These are phyloP conservation scores for Cutaneotrichosporon spelunceum DNA, from an alignment of 1,284 basidiomycete genomes.

Conservation along the genomic window DNA sequence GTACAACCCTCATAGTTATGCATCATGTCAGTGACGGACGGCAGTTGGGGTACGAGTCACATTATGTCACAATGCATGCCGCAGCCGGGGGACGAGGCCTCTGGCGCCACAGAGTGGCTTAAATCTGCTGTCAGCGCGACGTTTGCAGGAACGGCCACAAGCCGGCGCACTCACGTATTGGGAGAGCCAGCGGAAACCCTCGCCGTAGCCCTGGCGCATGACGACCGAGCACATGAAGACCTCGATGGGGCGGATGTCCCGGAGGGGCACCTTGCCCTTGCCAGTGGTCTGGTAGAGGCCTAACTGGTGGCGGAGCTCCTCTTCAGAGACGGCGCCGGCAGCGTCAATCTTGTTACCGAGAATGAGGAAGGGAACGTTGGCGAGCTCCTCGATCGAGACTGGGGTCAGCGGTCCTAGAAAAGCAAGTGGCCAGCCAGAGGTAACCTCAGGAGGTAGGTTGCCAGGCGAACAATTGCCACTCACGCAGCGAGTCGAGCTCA, in stretches of 20 bases:
- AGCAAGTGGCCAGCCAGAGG: background rate
- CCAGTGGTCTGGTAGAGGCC: slow-evolving; percentile 98
- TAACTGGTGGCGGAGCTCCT: slow-evolving; percentile 91
- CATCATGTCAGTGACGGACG: slow-evolving; percentile 4
- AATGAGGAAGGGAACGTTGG: slow-evolving; percentile 96
- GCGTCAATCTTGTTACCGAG: slow-evolving; percentile 99
- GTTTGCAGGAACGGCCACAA: background rate
- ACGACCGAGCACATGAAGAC: slow-evolving; percentile 99
- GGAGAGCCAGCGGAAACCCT: slow-evolving; percentile 97
- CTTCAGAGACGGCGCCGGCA: slow-evolving; percentile 94
- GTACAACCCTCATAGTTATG: slow-evolving; percentile 9
- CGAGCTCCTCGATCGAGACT: slow-evolving; percentile 78
- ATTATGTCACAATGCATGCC: slow-evolving; percentile 16
- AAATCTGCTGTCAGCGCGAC: slow-evolving; percentile 1
- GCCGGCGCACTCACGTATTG: slow-evolving; percentile 70
- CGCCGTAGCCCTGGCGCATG: slow-evolving; percentile 97
- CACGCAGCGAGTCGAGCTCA: slow-evolving; percentile 85
- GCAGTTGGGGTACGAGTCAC: background rate
- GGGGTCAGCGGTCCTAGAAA: slow-evolving; percentile 4
- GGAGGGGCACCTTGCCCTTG: slow-evolving; percentile 97
- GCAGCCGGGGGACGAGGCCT: background rate
- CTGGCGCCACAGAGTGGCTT: slow-evolving; percentile 9
- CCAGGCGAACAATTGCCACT: slow-evolving; percentile 15
- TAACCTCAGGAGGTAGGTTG: background rate
- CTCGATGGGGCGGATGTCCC: slow-evolving; percentile 96